Base-by-base conservation (phyloP, 257 asterid genomes). In the Scutellaria galericulata region DNA sequence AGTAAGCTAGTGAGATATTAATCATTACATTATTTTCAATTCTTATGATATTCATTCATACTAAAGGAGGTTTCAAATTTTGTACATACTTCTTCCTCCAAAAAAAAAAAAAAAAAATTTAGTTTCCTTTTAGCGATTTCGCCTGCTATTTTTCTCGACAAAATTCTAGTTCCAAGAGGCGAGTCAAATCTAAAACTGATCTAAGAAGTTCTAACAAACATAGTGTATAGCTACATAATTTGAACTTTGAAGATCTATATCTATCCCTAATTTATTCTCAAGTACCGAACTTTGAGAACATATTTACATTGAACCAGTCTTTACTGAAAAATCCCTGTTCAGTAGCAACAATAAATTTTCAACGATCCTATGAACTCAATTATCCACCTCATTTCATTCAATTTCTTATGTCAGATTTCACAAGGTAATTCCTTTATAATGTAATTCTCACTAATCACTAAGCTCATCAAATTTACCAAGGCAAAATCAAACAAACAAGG, bases 401-500 rank as follows among this genome's bases (percentile, higher is more conserved):
- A 24, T 58, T 54, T 70, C 57, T 37, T 15, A 39, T 24, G 8
- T 6, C 46, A 65, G 47, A 56, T 27, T 24, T 56, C 39, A 64
- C 12, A 20, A 9, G 10, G 42, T 75, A 66, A 48, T 67, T 57
- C 67, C 20, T 55, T 15, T 67, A 68, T 59, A 61, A 55, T 60
- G 20, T 6, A 9, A 46, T 65, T 35, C 57, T 65, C 10, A 65
- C 68, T 42, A 47, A 22, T 65, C 9, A 65, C 64, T 42, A 47
- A 22, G 53, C 39, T 65, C 62, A 71, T 22, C n/a, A 4, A 8
- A 47, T 63, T 68, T 22, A 20, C 61, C 10, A 69, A 13, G 64
- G 11, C 44, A 68, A 70, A 66, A 68, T 15, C 72, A 64, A 71
- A 24, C 62, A 77, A 54, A 11, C 14, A 42, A 40, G 8, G 6